These are phyloP conservation scores for Dactylellina cionopaga DNA, from an alignment of 2,329 filamentous ascomycete genomes.

Conservation along the genomic window DNA sequence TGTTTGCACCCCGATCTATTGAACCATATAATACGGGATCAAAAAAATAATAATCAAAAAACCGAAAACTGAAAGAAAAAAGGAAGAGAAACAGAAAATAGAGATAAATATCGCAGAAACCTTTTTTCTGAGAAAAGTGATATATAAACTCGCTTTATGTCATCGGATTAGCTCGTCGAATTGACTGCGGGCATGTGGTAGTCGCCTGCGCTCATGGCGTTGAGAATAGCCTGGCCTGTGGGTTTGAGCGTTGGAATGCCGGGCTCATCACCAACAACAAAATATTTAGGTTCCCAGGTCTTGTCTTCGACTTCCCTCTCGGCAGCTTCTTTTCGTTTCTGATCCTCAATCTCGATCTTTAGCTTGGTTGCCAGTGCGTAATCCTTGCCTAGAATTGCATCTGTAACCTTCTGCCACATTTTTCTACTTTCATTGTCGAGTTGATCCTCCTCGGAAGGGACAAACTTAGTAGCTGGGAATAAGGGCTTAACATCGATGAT, in stretches of 20 bases:
- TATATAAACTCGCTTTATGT: not conserved
- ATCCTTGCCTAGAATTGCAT: conserved; percentile 83
- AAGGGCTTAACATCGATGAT: conserved; percentile 91
- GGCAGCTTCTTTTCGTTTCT: conserved; percentile 83
- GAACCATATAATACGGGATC: conserved; percentile 13
- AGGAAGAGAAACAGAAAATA: no score
- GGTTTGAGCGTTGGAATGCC: conserved; percentile 44
- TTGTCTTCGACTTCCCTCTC: conserved; percentile 76
- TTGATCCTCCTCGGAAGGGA: conserved; percentile 81
- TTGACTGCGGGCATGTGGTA: conserved; percentile 56
- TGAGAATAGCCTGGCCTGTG: conserved; percentile 32
- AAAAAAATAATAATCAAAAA: no score
- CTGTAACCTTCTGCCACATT: conserved; percentile 88
- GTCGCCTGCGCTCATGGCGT: conserved; percentile 35
- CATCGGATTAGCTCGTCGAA: conserved; percentile 44
- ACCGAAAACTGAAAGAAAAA: no score
- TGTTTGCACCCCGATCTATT: conserved; percentile 36
- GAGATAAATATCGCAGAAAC: not conserved
- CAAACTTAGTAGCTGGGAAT: conserved; percentile 77
- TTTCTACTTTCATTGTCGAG: conserved; percentile 87
- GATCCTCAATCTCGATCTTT: conserved; percentile 92
- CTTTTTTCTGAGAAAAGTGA: not conserved
- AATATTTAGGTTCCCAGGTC: conserved; percentile 88
- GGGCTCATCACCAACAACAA: conserved; percentile 63
- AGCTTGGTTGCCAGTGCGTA: conserved; percentile 83